Evolutionary conservation across 2,329 filamentous ascomycete species (phyloP).

Genomic region (Penicillium sp.): DNA sequence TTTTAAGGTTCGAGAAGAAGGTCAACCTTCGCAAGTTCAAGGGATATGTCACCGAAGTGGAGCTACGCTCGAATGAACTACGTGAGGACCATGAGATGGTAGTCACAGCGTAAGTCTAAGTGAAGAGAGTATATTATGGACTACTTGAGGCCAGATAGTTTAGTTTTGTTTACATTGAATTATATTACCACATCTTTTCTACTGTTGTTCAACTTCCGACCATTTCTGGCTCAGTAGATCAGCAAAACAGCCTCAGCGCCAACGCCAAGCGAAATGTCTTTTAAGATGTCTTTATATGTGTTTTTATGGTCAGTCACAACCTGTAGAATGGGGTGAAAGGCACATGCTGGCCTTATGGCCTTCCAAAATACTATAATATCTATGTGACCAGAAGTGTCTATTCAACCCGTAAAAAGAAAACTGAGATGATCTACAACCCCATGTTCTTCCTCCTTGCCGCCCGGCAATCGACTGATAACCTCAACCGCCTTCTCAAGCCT

Average conservation of each 20-base stretch:
- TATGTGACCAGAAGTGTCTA: too few relatives aligned
- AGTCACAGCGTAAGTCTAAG: neutral
- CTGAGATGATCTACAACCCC: slow-evolving; percentile 17
- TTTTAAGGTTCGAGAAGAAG: slow-evolving; percentile 37
- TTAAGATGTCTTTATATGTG: too few relatives aligned
- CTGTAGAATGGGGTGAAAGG: too few relatives aligned
- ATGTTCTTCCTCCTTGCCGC: slow-evolving; percentile 10
- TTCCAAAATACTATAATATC: too few relatives aligned
- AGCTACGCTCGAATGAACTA: slow-evolving; percentile 28
- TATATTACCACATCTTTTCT: neutral
- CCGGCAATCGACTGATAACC: slow-evolving; percentile 22
- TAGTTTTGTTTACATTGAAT: neutral
- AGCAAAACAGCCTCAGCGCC: too few relatives aligned
- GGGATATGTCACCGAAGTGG: slow-evolving; percentile 38
- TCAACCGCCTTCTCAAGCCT: slow-evolving; percentile 18
- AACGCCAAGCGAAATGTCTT: too few relatives aligned
- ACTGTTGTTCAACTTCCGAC: neutral
- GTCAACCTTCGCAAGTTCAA: slow-evolving; percentile 41
- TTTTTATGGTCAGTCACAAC: too few relatives aligned
- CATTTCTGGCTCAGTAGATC: too few relatives aligned
- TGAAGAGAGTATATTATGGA: neutral
- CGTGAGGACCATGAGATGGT: slow-evolving; percentile 16
- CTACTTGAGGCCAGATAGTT: too few relatives aligned
- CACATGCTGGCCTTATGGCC: too few relatives aligned
- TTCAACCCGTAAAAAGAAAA: neutral